Percentiles rank a stretch among this genome's conserved stretches.
phyloP scores from a whole-genome alignment of 2,329 filamentous ascomycete species.

The Daldinia sp. region DNA sequence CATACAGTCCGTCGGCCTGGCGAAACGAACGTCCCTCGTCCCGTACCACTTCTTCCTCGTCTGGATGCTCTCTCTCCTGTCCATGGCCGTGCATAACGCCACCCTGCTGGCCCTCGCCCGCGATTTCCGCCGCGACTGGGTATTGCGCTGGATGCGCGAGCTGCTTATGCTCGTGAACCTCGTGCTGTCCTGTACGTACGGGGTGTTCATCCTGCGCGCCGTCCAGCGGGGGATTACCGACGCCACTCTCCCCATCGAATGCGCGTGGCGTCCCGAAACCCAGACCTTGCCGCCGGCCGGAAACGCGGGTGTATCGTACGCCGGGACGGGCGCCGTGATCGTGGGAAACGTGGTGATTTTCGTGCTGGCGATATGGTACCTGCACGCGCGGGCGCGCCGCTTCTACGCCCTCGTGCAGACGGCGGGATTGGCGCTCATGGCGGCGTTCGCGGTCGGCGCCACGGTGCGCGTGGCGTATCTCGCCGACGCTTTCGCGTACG shows the following conservation, averaged over 20 bases:
- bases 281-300: slow-evolving; percentile 51
- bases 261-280: slow-evolving; percentile 65
- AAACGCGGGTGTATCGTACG: slow-evolving; percentile 62
- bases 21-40: slow-evolving; percentile 68
- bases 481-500: slow-evolving; percentile 69
- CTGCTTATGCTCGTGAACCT: slow-evolving; percentile 75
- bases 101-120: slow-evolving; percentile 73
- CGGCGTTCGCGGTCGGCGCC: slow-evolving; percentile 69
- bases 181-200: slow-evolving; percentile 66
- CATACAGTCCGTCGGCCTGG: slow-evolving; percentile 73
- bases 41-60: slow-evolving; percentile 79
- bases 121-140: slow-evolving; percentile 75
- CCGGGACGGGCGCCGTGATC: slow-evolving; percentile 72
- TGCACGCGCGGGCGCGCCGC: slow-evolving; percentile 66
- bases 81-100: slow-evolving; percentile 74
- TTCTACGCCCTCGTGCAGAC: slow-evolving; percentile 68
- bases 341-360: slow-evolving; percentile 70
- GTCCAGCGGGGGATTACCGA: slow-evolving; percentile 65
- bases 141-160: slow-evolving; percentile 74
- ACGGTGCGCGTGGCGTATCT: slow-evolving; percentile 67
- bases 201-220: slow-evolving; percentile 67
- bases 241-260: slow-evolving; percentile 69
- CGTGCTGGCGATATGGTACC: slow-evolving; percentile 71
- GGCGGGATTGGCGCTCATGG: slow-evolving; percentile 66
- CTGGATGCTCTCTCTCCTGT: slow-evolving; percentile 74